Evolutionary conservation across 2,329 filamentous ascomycete genomes (phyloP), one percentile per base, ranked within the genome.

Genomic region (Aspergillus ochraceus): DNA sequence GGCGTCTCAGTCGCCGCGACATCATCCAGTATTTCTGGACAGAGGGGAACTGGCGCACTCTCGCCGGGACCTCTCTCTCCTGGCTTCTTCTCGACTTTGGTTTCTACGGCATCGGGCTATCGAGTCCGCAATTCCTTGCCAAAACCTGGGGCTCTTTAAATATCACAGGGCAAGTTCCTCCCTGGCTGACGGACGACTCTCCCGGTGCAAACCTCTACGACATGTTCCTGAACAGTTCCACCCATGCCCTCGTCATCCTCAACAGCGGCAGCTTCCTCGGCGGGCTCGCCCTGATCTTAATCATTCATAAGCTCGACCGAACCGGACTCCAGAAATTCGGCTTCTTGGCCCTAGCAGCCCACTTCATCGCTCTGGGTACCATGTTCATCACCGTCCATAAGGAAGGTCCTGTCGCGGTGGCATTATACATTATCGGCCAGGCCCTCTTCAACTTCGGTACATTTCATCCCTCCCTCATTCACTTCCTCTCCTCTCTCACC

Each of bases 41-140:
- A 0, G 77, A 79, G 53, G 74, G 76, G 2, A 79, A 79, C 62
- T 79, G 77, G 77, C 72, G 72, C 39, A 75, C 73, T 12, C 64
- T 80, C n/a, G 70, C 73, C 12, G 75, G 74, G n/a, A 83, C 82
- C 1, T 77, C 81, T 1, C 70, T 80, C 26, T 78, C 80, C 20
- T 86, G 83, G 83, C 79, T 84, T 36, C 77, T 84, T 5, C 75
- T 86, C 11, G 84, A 86, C 57, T 78, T 86, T n/a, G 81, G 81
- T 14, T 86, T 85, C 63, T 85, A 85, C 60, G 84, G 83, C 2
- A 81, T 85, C 57, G 80, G 80, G 3, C 74, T 85, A 5, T 77
- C 76, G 0, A 77, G 70, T 29, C 76, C 77, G 2, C 76, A 78
- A 53, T 77, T 76, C 52, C 67, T 79, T 9, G 74, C 75, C 4